phyloP scores from a whole-genome alignment of 768 basidiomycete species.

The Mycena rebaudengoi region DNA sequence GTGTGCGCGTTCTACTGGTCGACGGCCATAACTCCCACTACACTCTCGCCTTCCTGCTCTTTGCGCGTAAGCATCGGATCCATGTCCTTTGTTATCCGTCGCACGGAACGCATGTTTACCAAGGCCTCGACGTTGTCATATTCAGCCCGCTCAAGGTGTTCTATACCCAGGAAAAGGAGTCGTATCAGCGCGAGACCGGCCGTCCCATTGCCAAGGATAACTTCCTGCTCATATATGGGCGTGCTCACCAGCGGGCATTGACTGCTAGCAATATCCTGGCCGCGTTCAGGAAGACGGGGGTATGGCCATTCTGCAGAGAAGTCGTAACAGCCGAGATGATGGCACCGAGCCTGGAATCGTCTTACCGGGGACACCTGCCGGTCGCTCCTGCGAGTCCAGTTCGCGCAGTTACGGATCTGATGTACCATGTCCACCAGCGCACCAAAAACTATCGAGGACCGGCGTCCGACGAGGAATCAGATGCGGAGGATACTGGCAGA shows the following conservation, averaged over 20 bases:
- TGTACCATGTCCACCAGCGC: not conserved
- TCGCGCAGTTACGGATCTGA: constrained; percentile 18
- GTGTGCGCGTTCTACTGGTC: constrained; percentile 44
- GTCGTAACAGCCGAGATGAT: constrained; percentile 37
- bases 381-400: constrained; percentile 32
- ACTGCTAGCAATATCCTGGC: constrained; percentile 35
- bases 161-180: constrained; percentile 24
- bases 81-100: constrained; percentile 53
- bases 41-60: constrained; percentile 45
- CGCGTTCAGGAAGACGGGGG: constrained; percentile 44
- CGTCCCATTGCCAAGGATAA: constrained; percentile 36
- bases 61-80: constrained; percentile 47
- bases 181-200: constrained; percentile 22
- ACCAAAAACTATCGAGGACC: constrained; percentile 9
- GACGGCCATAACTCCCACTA: constrained; percentile 59
- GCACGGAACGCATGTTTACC: constrained; percentile 43
- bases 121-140: constrained; percentile 30
- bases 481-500: not conserved
- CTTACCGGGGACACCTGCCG: constrained; percentile 26
- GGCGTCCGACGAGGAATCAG: not conserved
- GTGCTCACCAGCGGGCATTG: constrained; percentile 34
- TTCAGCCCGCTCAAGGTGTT: constrained; percentile 23
- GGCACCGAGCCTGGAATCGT: constrained; percentile 36
- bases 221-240: constrained; percentile 34
- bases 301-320: constrained; percentile 40